A percentile compares a stretch with the other conserved stretches of the same genome.
Evolutionary conservation across 768 basidiomycete species (phyloP).

Genomic region (Phylloporus arenicola): DNA sequence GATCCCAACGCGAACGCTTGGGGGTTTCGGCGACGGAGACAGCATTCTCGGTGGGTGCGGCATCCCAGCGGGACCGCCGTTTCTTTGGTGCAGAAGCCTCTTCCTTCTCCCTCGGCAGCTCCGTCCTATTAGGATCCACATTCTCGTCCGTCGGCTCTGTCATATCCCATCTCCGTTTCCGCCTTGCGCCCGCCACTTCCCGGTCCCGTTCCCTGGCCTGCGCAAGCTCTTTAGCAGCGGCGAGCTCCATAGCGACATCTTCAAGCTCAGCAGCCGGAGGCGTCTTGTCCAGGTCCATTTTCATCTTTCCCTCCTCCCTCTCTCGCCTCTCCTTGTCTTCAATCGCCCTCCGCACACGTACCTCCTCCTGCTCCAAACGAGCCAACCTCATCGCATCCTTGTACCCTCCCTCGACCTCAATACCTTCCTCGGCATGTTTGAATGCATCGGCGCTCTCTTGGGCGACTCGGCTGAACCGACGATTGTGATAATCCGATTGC

Average conservation of each 20-base stretch:
- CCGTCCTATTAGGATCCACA: slow-evolving; percentile 52
- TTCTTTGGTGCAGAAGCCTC: slow-evolving; percentile 81
- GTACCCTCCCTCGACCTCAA: slow-evolving; percentile 79
- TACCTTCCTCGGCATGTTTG: slow-evolving; percentile 58
- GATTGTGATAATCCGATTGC: slow-evolving; percentile 92
- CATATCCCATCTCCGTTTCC: slow-evolving; percentile 82
- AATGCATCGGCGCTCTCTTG: slow-evolving; percentile 81
- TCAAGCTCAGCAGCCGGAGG: slow-evolving; percentile 79
- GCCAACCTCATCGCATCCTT: slow-evolving; percentile 93
- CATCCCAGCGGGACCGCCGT: slow-evolving; percentile 94
- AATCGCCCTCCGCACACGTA: slow-evolving; percentile 72
- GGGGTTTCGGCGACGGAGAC: slow-evolving; percentile 55
- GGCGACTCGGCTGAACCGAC: slow-evolving; percentile 81
- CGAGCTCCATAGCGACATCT: slow-evolving; percentile 65
- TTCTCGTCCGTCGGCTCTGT: slow-evolving; percentile 59
- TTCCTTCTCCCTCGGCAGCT: slow-evolving; percentile 73
- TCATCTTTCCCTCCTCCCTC: slow-evolving; percentile 62
- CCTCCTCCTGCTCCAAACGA: slow-evolving; percentile 90
- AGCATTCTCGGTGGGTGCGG: slow-evolving; percentile 68
- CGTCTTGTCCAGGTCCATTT: slow-evolving; percentile 89
- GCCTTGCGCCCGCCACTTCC: slow-evolving; percentile 50
- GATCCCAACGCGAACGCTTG: slow-evolving; percentile 96
- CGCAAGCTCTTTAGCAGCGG: slow-evolving; percentile 39
- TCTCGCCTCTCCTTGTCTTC: slow-evolving; percentile 84
- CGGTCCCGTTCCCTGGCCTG: slow-evolving; percentile 33